Evolutionary conservation across 345 rosid species (phyloP), one percentile per base, ranked within the genome.

Genomic region (Raphanus raphanistrum): DNA sequence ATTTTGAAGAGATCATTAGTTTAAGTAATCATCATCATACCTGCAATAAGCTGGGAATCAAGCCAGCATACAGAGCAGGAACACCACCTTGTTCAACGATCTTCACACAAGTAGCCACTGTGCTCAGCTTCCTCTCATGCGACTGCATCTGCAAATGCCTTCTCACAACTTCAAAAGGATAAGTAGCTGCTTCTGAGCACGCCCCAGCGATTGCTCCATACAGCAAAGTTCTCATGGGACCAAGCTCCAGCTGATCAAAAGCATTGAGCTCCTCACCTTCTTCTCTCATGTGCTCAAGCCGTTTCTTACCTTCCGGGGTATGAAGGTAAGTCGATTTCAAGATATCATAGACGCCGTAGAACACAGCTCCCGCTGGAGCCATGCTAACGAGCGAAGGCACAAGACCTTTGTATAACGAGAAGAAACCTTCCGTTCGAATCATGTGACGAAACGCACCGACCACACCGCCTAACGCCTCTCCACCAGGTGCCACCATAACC

Each of bases 281-380:
- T 75, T 79, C 81, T 36, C 67, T 83, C 92, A 88, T 82, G 81
- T 83, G 84, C 64, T 86, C 78, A 75, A 88, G 83, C 76, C 92
- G 88, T 81, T 86, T 85, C 81, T 75, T 77, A 10, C 95, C 95
- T 65, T 85, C 86, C 0, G 87, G 90, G 17, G 90, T 84, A 70
- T 84, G 92, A 68, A 88, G 84, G 77, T 90, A 88, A 65, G 88
- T 80, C 29, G 92, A 84, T 80, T 88, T 87, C 66, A 90, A 60
- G 27, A 88, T 88, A 70, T 90, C 92, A 58, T 90, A 88, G 33
- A 86, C 92, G 60, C 95, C 88, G 67, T 85, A 88, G 80, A 90
- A 88, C 57, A 90, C 95, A 1, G 92, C 92, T 75, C 90, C 92
- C 5, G 90, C 85, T 61, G 95, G 92, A 68, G 92, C 92, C 89